Evolutionary conservation across 2,329 filamentous ascomycete genomes (phyloP).

Genomic region (Fusarium phyllophilum): DNA sequence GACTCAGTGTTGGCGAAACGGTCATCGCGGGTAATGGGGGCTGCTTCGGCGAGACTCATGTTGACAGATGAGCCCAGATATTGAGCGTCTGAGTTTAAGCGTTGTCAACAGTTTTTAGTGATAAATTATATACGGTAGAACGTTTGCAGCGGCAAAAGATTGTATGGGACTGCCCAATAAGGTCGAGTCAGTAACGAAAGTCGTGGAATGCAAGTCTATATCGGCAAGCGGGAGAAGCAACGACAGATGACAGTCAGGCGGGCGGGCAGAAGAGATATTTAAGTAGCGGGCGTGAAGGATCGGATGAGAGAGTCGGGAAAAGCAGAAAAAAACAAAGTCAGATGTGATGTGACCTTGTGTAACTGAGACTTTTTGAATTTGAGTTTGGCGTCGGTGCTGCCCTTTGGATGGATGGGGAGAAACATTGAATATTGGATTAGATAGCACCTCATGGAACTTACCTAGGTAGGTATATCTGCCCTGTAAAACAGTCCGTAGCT

Average conservation of each 20-base stretch:
- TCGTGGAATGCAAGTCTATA: conserved; percentile 25
- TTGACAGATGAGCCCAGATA: conserved; percentile 6
- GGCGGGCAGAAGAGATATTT: background rate
- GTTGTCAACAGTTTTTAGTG: background rate
- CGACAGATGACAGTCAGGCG: background rate
- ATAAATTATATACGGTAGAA: background rate
- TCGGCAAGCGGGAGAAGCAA: conserved; percentile 32
- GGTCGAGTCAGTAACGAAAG: conserved; percentile 29
- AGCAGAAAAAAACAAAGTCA: conserved; percentile 9
- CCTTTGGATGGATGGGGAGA: conserved; percentile 28
- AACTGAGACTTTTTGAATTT: conserved; percentile 23
- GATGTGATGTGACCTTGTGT: conserved; percentile 34
- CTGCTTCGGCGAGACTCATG: conserved; percentile 48
- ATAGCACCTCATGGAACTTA: conserved; percentile 29
- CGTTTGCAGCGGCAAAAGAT: conserved; percentile 4
- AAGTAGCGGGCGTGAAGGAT: background rate
- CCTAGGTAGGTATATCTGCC: conserved; percentile 12
- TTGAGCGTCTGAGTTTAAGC: background rate
- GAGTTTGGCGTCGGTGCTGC: conserved; percentile 13
- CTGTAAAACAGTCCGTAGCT: conserved; percentile 42
- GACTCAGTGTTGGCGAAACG: conserved; percentile 32
- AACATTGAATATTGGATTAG: conserved; percentile 42
- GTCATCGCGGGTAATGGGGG: conserved; percentile 31
- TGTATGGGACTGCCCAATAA: conserved; percentile 18
- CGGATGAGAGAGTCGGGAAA: background rate